Evolutionary conservation across 139 green algal species (phyloP).

Genomic region (Micractinium conductrix): DNA sequence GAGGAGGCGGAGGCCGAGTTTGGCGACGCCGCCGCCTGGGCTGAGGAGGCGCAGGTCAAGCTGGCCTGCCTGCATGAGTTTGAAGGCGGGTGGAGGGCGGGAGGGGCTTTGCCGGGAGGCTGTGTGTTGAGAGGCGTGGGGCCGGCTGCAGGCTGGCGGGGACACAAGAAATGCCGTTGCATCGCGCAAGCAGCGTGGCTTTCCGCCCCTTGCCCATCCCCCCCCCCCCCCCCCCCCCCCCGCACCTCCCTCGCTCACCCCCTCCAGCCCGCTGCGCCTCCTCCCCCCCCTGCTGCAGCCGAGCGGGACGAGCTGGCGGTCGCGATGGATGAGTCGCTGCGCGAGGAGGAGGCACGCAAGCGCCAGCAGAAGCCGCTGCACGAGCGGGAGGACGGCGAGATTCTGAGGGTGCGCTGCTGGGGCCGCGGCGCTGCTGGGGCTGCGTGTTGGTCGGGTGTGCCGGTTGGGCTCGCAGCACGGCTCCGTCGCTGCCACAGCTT

Average conservation of each 20-base stretch:
- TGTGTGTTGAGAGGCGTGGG: too few relatives aligned
- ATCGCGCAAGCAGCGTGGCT: background rate
- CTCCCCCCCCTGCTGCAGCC: background rate
- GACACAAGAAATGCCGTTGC: too few relatives aligned
- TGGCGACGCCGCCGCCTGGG: background rate
- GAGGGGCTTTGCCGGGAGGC: background rate
- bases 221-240: too few relatives aligned
- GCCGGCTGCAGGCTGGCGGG: too few relatives aligned
- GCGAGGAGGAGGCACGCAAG: slow-evolving; percentile 19
- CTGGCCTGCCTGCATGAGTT: background rate
- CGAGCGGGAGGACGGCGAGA: background rate
- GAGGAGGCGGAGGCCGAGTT: background rate
- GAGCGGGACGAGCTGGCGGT: slow-evolving; percentile 14
- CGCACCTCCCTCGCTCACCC: background rate
- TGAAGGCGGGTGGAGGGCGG: background rate
- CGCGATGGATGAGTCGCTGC: slow-evolving; percentile 20
- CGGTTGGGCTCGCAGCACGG: background rate
- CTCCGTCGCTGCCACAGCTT: background rate
- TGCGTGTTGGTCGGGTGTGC: background rate
- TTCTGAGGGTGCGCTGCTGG: background rate
- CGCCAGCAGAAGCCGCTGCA: background rate
- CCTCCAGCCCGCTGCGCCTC: background rate
- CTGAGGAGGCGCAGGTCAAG: background rate
- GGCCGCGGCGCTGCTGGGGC: background rate
- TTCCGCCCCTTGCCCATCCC: background rate